Conservation (phyloP, 768 basidiomycete species). For the Psilocybe subaeruginosa region DNA sequence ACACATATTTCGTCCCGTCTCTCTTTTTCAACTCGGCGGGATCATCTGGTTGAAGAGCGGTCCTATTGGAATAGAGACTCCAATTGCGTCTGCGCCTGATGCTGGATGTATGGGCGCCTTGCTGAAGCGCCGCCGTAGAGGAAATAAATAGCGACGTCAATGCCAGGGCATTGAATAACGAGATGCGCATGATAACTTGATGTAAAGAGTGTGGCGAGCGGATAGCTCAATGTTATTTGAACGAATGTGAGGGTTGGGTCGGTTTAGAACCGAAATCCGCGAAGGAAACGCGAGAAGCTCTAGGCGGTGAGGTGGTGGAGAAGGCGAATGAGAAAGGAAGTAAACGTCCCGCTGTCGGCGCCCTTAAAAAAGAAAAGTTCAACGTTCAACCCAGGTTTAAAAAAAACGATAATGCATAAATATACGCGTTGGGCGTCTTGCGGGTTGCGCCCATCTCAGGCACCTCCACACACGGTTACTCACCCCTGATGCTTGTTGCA, state of each 20-base stretch:
- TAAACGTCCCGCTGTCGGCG: not conserved
- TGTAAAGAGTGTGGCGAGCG: slow-evolving; percentile 16
- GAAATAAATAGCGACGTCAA: slow-evolving; percentile 4
- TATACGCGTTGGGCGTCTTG: not conserved
- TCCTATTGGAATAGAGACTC: slow-evolving; percentile 19
- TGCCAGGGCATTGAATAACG: slow-evolving; percentile 1
- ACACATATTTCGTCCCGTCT: slow-evolving; percentile 50
- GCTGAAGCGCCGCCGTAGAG: slow-evolving; percentile 5
- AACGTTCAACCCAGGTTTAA: slow-evolving; percentile 5
- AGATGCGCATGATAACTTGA: slow-evolving; percentile 13
- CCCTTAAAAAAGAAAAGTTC: slow-evolving; percentile 7
- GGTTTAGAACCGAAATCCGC: not conserved
- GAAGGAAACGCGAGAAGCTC: slow-evolving; percentile 5
- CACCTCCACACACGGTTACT: not conserved
- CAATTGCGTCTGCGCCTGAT: slow-evolving; percentile 18
- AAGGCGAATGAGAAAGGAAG: slow-evolving; percentile 2
- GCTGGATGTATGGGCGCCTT: not conserved
- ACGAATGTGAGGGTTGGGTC: slow-evolving; percentile 8
- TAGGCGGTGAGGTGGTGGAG: not conserved
- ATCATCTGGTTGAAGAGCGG: slow-evolving; percentile 18
- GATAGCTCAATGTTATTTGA: slow-evolving; percentile 15
- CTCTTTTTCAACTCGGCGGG: slow-evolving; percentile 36
- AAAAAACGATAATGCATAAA: slow-evolving; percentile 14
- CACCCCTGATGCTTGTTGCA: slow-evolving; percentile 3
- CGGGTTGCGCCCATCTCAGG: slow-evolving; percentile 12